Percentiles rank a stretch among this genome's conserved stretches.
These are phyloP conservation scores for Chrysosporium keratinophilum DNA, from an alignment of 2,329 filamentous ascomycete species.

Conservation along the genomic window DNA sequence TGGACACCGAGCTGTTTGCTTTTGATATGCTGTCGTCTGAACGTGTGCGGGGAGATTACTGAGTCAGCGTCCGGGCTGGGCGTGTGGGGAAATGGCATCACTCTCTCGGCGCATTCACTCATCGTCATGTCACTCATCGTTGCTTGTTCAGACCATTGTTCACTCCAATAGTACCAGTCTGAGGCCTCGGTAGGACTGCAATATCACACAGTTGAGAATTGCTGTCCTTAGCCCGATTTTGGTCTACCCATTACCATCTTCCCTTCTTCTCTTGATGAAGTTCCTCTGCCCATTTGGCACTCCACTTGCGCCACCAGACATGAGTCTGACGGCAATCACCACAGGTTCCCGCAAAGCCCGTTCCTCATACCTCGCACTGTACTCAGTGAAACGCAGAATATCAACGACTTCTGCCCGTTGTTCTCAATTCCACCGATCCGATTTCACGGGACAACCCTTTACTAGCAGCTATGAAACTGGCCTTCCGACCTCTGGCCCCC, in stretches of 20 bases:
- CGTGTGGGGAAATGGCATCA: background rate
- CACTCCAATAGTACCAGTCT: background rate
- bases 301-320: slow-evolving; percentile 11
- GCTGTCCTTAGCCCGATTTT: too few relatives aligned
- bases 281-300: slow-evolving; percentile 10
- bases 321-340: slow-evolving; percentile 7
- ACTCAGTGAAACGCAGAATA: slow-evolving; percentile 24
- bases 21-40: too few relatives aligned
- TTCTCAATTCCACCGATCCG: slow-evolving; percentile 48
- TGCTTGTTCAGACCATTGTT: too few relatives aligned
- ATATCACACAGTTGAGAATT: too few relatives aligned
- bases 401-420: slow-evolving; percentile 31
- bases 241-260: too few relatives aligned
- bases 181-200: too few relatives aligned
- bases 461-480: slow-evolving; percentile 54
- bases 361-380: slow-evolving; percentile 32
- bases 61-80: background rate
- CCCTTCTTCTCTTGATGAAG: slow-evolving; percentile 9
- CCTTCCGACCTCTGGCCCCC: slow-evolving; percentile 51
- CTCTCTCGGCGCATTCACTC: background rate
- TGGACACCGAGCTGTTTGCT: too few relatives aligned
- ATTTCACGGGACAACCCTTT: slow-evolving; percentile 54
- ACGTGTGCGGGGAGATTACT: too few relatives aligned
- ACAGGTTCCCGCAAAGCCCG: slow-evolving; percentile 28
- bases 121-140: background rate